Base-by-base conservation (phyloP, 1,139 yeast species). In the Kurtzmaniella quercitrusa region DNA sequence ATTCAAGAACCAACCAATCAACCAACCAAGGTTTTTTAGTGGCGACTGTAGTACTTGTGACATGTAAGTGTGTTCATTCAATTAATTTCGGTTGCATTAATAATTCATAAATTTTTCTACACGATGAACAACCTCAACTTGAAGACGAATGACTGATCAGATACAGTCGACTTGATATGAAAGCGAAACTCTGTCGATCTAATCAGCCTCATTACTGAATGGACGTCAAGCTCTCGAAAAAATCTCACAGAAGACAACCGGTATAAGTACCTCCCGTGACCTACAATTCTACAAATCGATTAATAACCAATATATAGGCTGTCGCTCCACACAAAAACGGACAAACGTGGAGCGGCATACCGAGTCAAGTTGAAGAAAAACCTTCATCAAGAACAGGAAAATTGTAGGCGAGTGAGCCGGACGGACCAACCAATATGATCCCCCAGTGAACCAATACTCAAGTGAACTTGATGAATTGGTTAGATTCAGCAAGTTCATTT, bases 381-480 rank as follows among this genome's bases (percentile, higher is more conserved):
- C 21, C 37, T 19, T 34, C 37, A 34, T 30, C 34, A 34, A 19
- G 37, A 34, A 34, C 37, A 34, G 37, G 22, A 34, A 34, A 34
- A 34, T 34, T 34, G 45, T 42, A 42, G 45, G 37, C 41, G 45
- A 37, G 35, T 39, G 45, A 42, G 45, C 45, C 45, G 40, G 45
- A 42, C 38, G 40, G 41, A 42, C 21, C 40, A 33, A 36, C 39
- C 41, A 42, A 28, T 39, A 39, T 34, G 37, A 34, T 34, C 42
- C 45, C 45, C 45, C 45, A 42, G 45, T 42, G 45, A 42, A 42
- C 45, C 42, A 42, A 39, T 42, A 40, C 45, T 42, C 42, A 42
- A 42, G 45, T 42, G 45, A 42, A 42, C 45, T 42, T 42, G 45
- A 20, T 42, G 40, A 37, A 23, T 34, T 34, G 37, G 22, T 39